These are phyloP conservation scores for Pistacia vera DNA, from an alignment of 345 rosid species.

Conservation along the genomic window DNA sequence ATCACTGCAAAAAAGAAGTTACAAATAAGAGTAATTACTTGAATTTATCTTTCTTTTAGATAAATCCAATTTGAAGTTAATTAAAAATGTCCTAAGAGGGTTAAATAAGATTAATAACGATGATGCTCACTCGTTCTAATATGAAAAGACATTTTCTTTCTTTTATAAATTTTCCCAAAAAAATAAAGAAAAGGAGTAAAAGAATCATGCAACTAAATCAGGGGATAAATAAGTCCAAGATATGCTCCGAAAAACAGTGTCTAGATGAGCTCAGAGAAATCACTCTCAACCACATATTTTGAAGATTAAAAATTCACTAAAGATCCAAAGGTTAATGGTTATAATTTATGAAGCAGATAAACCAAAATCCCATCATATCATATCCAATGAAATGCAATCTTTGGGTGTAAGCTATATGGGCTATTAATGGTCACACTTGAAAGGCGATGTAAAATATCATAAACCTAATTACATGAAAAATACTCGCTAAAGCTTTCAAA, in stretches of 20 bases:
- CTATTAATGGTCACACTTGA: too few relatives aligned
- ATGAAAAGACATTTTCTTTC: background rate
- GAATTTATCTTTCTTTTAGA: background rate
- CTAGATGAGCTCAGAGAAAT: background rate
- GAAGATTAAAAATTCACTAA: background rate
- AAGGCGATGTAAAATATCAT: too few relatives aligned
- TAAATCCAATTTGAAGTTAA: conserved; percentile 2
- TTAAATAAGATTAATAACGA: background rate
- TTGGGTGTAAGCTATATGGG: too few relatives aligned
- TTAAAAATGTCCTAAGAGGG: background rate
- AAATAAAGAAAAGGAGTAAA: background rate
- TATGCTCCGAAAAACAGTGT: background rate
- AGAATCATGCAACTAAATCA: background rate
- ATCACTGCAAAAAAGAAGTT: conserved; percentile 49
- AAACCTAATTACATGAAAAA: too few relatives aligned
- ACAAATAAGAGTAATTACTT: conserved; percentile 5
- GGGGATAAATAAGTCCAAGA: background rate
- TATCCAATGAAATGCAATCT: too few relatives aligned
- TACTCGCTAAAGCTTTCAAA: too few relatives aligned
- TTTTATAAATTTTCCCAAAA: background rate
- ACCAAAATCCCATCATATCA: too few relatives aligned
- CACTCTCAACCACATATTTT: background rate
- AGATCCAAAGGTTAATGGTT: too few relatives aligned
- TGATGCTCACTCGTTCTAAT: background rate
- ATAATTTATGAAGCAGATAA: too few relatives aligned